A percentile compares a stretch with the other conserved stretches of the same genome.
phyloP scores from a whole-genome alignment of 306 rosid genomes.

The Glycine soja region DNA sequence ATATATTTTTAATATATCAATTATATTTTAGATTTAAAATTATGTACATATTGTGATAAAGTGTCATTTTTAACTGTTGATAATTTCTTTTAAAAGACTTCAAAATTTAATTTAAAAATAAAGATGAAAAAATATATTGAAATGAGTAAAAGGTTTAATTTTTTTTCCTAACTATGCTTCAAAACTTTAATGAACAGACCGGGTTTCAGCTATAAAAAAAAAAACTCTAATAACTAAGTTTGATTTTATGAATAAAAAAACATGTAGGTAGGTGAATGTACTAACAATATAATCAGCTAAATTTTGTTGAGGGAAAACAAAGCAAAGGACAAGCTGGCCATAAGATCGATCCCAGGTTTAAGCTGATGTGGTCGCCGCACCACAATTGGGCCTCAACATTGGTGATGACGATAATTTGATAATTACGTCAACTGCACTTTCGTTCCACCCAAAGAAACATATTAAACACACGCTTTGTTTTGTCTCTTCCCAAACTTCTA shows the following conservation, averaged over 20 bases:
- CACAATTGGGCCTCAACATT: constrained; percentile 28
- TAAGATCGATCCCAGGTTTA: background rate
- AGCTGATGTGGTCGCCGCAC: constrained; percentile 30
- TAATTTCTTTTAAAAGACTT: too few relatives aligned
- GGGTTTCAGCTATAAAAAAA: too few relatives aligned
- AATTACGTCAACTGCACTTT: constrained; percentile 14
- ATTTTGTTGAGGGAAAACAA: constrained; percentile 1
- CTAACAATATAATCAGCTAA: background rate
- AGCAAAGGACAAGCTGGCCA: constrained; percentile 29
- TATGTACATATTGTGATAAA: too few relatives aligned
- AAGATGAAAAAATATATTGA: too few relatives aligned
- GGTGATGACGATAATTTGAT: constrained; percentile 1
- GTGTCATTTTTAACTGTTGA: too few relatives aligned
- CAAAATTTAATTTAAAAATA: too few relatives aligned
- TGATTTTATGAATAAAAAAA: background rate
- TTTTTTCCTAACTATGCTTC: too few relatives aligned
- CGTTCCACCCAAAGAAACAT: constrained; percentile 42
- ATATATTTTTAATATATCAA: too few relatives aligned
- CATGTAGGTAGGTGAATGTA: background rate
- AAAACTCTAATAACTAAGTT: too few relatives aligned
- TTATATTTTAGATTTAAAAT: too few relatives aligned
- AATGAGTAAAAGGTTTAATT: too few relatives aligned
- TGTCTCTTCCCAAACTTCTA: background rate
- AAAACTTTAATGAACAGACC: too few relatives aligned
- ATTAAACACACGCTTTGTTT: background rate